Percentiles rank a stretch among this genome's conserved stretches.
Conservation (phyloP, 1,284 basidiomycete genomes). For the Erythrobasidium hasegawianum region DNA sequence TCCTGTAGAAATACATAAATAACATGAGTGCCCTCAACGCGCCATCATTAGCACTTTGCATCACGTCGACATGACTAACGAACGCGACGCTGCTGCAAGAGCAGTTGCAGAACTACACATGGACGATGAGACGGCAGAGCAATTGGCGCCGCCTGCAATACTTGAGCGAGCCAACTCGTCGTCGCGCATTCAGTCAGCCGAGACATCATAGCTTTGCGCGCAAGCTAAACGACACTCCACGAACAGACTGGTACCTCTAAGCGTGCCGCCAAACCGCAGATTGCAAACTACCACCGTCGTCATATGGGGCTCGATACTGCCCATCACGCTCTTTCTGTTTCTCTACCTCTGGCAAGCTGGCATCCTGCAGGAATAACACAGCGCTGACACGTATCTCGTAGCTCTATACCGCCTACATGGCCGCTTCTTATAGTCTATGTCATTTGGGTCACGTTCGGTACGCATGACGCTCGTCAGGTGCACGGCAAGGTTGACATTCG, state of each 20-base stretch:
- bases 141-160: too few relatives aligned
- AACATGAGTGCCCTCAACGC: too few relatives aligned
- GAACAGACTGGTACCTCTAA: slow-evolving; percentile 44
- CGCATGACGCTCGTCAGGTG: background rate
- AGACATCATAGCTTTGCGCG: background rate
- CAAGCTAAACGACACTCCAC: background rate
- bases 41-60: too few relatives aligned
- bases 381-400: slow-evolving; percentile 48
- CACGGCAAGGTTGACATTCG: background rate
- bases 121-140: too few relatives aligned
- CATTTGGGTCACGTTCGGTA: slow-evolving; percentile 60
- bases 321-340: slow-evolving; percentile 66
- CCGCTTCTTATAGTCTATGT: slow-evolving; percentile 75
- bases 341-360: slow-evolving; percentile 69
- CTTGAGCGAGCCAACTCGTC: background rate
- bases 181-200: background rate
- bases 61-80: too few relatives aligned
- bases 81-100: too few relatives aligned
- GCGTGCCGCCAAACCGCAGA: slow-evolving; percentile 44
- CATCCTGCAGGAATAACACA: slow-evolving; percentile 5
- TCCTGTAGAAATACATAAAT: too few relatives aligned
- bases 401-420: slow-evolving; percentile 86
- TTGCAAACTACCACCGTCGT: slow-evolving; percentile 60
- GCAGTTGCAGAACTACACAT: too few relatives aligned
- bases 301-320: slow-evolving; percentile 75